Conservation (phyloP, 768 basidiomycete species). For the Hypholoma fasciculare region DNA sequence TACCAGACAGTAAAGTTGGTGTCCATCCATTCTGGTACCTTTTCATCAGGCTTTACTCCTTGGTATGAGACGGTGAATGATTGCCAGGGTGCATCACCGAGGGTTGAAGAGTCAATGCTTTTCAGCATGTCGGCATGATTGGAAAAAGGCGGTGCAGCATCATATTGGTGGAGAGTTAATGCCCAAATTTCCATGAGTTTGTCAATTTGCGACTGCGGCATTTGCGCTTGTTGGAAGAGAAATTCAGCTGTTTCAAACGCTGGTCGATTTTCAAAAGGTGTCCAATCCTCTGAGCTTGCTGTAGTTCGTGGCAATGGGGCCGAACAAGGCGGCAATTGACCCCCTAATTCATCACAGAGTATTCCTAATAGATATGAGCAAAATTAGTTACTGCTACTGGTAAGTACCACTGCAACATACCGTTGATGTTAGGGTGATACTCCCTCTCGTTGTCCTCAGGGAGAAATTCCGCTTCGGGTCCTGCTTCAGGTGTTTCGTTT, state of each 20-base stretch:
- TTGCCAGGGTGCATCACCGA: background rate
- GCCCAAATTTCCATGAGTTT: constrained; percentile 14
- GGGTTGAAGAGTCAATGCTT: background rate
- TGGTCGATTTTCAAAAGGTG: background rate
- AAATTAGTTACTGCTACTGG: background rate
- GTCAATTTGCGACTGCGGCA: constrained; percentile 12
- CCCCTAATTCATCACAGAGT: background rate
- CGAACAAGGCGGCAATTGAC: background rate
- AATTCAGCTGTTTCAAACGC: constrained; percentile 21
- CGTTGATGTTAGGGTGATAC: background rate
- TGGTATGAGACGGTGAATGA: background rate
- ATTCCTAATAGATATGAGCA: background rate
- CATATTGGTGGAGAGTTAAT: background rate
- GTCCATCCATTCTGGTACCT: background rate
- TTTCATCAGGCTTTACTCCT: background rate
- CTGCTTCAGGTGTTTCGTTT: background rate
- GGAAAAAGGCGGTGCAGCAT: constrained; percentile 3
- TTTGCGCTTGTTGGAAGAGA: constrained; percentile 11
- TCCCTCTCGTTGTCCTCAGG: background rate
- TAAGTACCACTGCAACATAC: background rate
- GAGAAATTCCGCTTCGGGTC: background rate
- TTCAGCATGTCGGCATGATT: background rate
- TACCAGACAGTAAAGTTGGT: constrained; percentile 23
- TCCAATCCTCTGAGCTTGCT: background rate
- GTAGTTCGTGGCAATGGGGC: background rate